These are phyloP conservation scores for Onygena corvina DNA, from an alignment of 2,329 filamentous ascomycete genomes.

Conservation along the genomic window DNA sequence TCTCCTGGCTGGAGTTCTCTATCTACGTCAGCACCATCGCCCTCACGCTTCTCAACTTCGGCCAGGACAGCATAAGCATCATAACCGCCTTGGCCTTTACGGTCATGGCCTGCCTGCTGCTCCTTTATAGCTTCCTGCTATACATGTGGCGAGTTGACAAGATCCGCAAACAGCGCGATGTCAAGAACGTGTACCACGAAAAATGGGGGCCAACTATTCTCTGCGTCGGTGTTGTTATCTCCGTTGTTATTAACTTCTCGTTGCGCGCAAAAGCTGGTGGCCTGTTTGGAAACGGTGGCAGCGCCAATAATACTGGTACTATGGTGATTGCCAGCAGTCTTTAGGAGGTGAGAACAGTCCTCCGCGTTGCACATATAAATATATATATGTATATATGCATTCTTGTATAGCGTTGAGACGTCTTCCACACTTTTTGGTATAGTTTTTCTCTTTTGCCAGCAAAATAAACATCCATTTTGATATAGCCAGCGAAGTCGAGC, in stretches of 20 bases:
- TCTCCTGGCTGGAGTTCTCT: conserved; percentile 94
- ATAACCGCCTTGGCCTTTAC: conserved; percentile 68
- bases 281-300: not conserved
- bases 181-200: conserved; percentile 69
- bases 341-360: not conserved
- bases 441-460: not conserved
- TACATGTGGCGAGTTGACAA: conserved; percentile 82
- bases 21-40: conserved; percentile 87
- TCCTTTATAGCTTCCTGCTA: conserved; percentile 72
- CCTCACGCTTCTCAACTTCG: conserved; percentile 72
- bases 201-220: conserved; percentile 70
- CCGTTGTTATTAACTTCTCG: conserved; percentile 67
- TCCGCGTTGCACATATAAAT: not conserved
- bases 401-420: too few relatives aligned
- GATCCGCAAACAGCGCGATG: conserved; percentile 71
- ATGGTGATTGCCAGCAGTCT: not conserved
- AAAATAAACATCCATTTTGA: too few relatives aligned
- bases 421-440: not conserved
- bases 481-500: too few relatives aligned
- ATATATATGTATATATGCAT: not conserved
- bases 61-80: conserved; percentile 49
- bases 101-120: conserved; percentile 59
- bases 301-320: not conserved
- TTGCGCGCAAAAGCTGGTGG: conserved; percentile 48
- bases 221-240: conserved; percentile 59